Evolutionary conservation across 2,329 filamentous ascomycete species (phyloP).

Genomic region (Endothia cerciana): DNA sequence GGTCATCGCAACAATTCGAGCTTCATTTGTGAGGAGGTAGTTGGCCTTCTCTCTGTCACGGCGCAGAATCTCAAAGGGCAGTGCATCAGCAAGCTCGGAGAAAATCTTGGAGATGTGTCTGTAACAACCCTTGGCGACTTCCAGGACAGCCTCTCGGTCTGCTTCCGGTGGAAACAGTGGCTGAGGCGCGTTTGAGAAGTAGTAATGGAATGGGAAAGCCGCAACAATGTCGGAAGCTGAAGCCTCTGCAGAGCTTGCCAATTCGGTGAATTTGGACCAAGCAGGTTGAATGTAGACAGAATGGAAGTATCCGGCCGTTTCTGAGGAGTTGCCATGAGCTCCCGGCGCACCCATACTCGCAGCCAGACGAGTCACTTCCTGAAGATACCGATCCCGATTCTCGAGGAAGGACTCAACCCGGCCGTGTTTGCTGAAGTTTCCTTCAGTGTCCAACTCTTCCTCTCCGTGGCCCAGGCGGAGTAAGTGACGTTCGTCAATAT

Average conservation of each 20-base stretch:
- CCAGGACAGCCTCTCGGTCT: conserved; percentile 69
- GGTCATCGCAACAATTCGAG: conserved; percentile 98
- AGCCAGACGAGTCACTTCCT: conserved; percentile 85
- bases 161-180: conserved; percentile 75
- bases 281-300: conserved; percentile 86
- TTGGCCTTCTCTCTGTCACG: conserved; percentile 92
- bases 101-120: conserved; percentile 90
- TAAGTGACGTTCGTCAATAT: conserved; percentile 94
- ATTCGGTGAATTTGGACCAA: conserved; percentile 83
- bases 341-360: conserved; percentile 84
- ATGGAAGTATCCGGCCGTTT: conserved; percentile 97
- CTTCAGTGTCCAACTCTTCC: conserved; percentile 85
- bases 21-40: conserved; percentile 92
- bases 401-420: conserved; percentile 95
- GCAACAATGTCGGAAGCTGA: conserved; percentile 66
- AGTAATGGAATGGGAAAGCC: conserved; percentile 84
- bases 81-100: conserved; percentile 86
- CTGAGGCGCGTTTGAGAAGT: conserved; percentile 86
- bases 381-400: conserved; percentile 76
- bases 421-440: conserved; percentile 90
- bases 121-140: conserved; percentile 83
- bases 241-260: conserved; percentile 58
- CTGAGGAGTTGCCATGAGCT: conserved; percentile 93
- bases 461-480: conserved; percentile 92
- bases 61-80: conserved; percentile 92